These are phyloP conservation scores for Cutaneotrichosporon sp. DNA, from an alignment of 1,284 basidiomycete species.

Conservation along the genomic window DNA sequence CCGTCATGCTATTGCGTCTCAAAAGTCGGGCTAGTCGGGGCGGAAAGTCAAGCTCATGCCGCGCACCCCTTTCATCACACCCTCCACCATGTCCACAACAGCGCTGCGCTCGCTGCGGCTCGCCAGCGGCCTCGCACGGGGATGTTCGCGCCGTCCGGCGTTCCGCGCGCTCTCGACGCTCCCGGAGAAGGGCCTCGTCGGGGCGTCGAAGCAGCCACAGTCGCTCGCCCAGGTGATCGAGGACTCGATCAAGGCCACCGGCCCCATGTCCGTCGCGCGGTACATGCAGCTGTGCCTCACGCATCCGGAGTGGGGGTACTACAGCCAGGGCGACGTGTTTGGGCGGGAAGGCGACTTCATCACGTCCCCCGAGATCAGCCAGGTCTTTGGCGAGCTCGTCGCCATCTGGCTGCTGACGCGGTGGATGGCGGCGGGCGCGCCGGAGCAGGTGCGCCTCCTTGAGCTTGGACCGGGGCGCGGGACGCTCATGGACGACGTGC, in stretches of 20 bases:
- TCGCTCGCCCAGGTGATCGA: slow-evolving; percentile 20
- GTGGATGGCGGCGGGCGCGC: slow-evolving; percentile 65
- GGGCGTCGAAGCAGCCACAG: not conserved
- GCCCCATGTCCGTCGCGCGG: slow-evolving; percentile 77
- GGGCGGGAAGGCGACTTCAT: slow-evolving; percentile 90
- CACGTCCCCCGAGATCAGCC: slow-evolving; percentile 95
- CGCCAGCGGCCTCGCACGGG: not conserved
- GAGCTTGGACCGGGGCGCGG: slow-evolving; percentile 95
- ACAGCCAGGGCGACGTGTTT: slow-evolving; percentile 77
- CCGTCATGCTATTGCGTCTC: not conserved
- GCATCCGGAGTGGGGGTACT: slow-evolving; percentile 86
- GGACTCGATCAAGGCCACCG: slow-evolving; percentile 64
- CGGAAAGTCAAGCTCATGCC: no score
- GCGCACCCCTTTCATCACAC: no score
- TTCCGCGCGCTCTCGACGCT: slow-evolving; percentile 57
- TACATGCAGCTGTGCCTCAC: slow-evolving; percentile 88
- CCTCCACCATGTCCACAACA: not conserved
- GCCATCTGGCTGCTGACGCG: slow-evolving; percentile 83
- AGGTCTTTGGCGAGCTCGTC: slow-evolving; percentile 94
- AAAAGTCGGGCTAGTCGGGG: not conserved
- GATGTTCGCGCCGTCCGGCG: not conserved
- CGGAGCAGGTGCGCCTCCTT: slow-evolving; percentile 67
- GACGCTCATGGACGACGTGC: slow-evolving; percentile 87
- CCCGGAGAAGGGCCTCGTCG: not conserved
- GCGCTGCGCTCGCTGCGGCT: not conserved